Evolutionary conservation across 495 filamentous ascomycete species (phyloP).

Genomic region (Jackrogersella minutella): DNA sequence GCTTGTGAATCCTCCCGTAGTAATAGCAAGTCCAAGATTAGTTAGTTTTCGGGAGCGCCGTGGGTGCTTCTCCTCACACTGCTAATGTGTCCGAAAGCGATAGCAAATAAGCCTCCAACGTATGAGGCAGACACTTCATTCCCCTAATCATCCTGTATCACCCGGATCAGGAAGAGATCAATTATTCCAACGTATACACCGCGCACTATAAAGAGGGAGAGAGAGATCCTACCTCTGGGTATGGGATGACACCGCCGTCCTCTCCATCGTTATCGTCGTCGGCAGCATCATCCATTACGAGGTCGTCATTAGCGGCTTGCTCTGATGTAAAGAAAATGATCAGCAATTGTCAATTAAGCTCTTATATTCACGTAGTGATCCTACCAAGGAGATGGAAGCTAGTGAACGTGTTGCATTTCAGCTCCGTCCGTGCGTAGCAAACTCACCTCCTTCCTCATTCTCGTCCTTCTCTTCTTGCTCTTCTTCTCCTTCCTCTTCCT

Average conservation of each 20-base stretch:
- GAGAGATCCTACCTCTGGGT: conserved; percentile 25
- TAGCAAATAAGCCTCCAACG: conserved; percentile 36
- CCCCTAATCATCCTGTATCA: conserved; percentile 43
- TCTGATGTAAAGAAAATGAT: conserved; percentile 16
- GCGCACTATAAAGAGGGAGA: neutral
- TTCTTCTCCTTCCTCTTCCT: conserved; percentile 36
- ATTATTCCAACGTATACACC: neutral
- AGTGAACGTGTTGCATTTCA: neutral
- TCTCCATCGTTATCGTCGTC: conserved; percentile 15
- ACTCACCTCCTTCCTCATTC: conserved; percentile 36
- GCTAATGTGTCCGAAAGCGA: conserved; percentile 33
- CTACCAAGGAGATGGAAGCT: neutral
- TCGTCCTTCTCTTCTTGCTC: conserved; percentile 30
- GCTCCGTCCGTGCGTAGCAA: neutral
- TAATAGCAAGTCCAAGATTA: neutral
- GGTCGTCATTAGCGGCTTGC: conserved; percentile 20
- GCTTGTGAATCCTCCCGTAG: conserved; percentile 1
- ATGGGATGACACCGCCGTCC: conserved; percentile 5
- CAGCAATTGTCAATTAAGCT: neutral
- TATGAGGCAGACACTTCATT: conserved; percentile 21
- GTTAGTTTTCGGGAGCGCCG: conserved; percentile 12
- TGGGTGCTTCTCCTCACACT: conserved; percentile 10
- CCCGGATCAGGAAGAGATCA: conserved; percentile 39
- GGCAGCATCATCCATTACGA: conserved; percentile 29
- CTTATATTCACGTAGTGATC: neutral